Conservation (phyloP, 2,329 filamentous ascomycete species). For the Epicoccum sorghinum region DNA sequence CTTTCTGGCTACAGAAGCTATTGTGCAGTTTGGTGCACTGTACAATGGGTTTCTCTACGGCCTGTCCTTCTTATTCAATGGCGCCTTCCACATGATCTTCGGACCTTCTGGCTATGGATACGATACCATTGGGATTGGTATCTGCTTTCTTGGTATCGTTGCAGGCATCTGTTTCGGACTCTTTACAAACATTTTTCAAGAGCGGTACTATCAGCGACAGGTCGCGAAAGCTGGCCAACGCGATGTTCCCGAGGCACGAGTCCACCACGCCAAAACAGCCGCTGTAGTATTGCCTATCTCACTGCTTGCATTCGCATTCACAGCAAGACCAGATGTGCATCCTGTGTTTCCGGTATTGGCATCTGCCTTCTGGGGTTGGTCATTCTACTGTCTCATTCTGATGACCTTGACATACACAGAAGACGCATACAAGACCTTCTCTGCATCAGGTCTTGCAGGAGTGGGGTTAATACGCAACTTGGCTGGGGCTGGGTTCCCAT, state of each 20-base stretch:
- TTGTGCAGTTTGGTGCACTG: slow-evolving; percentile 55
- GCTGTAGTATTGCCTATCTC: slow-evolving; percentile 46
- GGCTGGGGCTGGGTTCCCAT: slow-evolving; percentile 43
- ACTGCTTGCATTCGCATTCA: slow-evolving; percentile 47
- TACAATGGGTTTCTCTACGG: slow-evolving; percentile 59
- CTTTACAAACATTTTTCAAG: slow-evolving; percentile 54
- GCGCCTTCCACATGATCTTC: slow-evolving; percentile 58
- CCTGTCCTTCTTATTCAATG: slow-evolving; percentile 58
- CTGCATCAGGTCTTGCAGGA: slow-evolving; percentile 51
- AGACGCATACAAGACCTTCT: slow-evolving; percentile 55
- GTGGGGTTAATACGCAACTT: slow-evolving; percentile 49
- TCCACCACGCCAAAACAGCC: slow-evolving; percentile 50
- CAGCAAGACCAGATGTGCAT: slow-evolving; percentile 32
- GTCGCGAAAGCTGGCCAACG: slow-evolving; percentile 41
- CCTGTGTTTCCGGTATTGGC: slow-evolving; percentile 57
- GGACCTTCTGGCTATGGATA: slow-evolving; percentile 53
- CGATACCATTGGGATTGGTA: slow-evolving; percentile 47
- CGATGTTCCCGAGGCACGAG: slow-evolving; percentile 52
- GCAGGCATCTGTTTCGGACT: slow-evolving; percentile 52
- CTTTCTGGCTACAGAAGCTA: slow-evolving; percentile 55
- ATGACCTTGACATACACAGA: slow-evolving; percentile 58
- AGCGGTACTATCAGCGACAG: slow-evolving; percentile 49
- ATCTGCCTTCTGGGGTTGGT: slow-evolving; percentile 57
- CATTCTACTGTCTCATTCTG: slow-evolving; percentile 58
- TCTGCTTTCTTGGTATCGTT: slow-evolving; percentile 51